Evolutionary conservation across 768 basidiomycete species (phyloP).

Genomic region (Austroboletus eburneus): DNA sequence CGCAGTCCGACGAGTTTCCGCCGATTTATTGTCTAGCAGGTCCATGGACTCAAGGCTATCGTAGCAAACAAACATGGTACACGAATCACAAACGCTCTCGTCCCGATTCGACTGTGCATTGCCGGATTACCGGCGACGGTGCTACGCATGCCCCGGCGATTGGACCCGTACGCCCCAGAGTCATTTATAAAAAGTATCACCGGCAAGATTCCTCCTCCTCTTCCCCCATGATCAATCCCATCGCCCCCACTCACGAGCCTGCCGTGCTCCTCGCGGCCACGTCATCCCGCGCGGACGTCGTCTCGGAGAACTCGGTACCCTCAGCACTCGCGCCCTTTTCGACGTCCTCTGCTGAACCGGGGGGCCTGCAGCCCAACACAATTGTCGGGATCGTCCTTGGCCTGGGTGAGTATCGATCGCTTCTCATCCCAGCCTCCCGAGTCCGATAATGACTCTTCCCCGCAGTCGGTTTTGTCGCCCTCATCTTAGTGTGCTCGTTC

Average conservation of each 20-base stretch:
- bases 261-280: too few species aligned
- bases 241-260: too few species aligned
- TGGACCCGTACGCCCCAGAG: neutral
- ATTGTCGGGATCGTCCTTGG: constrained; percentile 11
- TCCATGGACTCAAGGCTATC: too few species aligned
- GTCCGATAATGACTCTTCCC: neutral
- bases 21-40: too few species aligned
- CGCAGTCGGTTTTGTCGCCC: constrained; percentile 12
- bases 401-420: constrained; percentile 7
- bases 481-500: constrained; percentile 2
- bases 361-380: constrained; percentile 7
- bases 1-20: too few species aligned
- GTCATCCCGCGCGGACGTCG: too few species aligned
- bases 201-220: too few species aligned
- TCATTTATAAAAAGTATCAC: constrained; percentile 5
- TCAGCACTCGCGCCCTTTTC: neutral
- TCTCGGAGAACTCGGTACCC: neutral
- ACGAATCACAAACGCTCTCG: too few species aligned
- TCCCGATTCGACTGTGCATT: too few species aligned
- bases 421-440: neutral
- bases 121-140: too few species aligned
- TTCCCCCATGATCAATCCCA: too few species aligned
- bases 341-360: neutral
- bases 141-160: neutral
- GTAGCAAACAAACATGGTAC: too few species aligned